Evolutionary conservation across 169 alveolate genomes (phyloP).

Genomic region (Eimeria necatrix): DNA sequence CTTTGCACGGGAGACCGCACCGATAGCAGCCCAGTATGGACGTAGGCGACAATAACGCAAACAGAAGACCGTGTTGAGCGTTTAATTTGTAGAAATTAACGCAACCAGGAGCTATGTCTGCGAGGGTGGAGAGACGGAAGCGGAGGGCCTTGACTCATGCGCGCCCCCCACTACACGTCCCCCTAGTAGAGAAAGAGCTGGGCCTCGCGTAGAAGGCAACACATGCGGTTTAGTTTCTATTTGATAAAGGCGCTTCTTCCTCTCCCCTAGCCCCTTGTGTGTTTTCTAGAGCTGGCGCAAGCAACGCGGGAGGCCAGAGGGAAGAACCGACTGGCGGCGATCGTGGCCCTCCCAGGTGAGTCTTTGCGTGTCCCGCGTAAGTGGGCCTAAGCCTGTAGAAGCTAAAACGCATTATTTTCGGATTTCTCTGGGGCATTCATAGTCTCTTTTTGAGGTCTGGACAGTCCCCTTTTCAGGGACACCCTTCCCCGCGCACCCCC

Average conservation of each 20-base stretch:
- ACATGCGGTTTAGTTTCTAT: background rate
- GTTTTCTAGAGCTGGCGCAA: constrained; percentile 38
- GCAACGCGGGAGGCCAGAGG: constrained; percentile 47
- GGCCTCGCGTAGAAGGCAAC: background rate
- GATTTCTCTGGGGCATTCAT: background rate
- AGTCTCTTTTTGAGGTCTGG: constrained; percentile 16
- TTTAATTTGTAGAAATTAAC: background rate
- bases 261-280: constrained; percentile 8
- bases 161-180: constrained; percentile 70
- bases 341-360: constrained; percentile 41
- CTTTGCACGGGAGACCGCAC: background rate
- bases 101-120: background rate
- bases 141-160: constrained; percentile 63
- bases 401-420: constrained; percentile 1
- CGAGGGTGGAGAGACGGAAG: constrained; percentile 55
- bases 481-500: constrained; percentile 73
- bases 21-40: background rate
- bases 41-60: background rate
- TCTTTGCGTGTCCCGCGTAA: constrained; percentile 42
- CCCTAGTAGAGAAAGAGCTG: constrained; percentile 48
- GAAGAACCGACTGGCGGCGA: constrained; percentile 54
- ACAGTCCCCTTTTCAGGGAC: constrained; percentile 5
- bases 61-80: background rate
- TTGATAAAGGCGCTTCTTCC: background rate
- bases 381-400: constrained; percentile 43